phyloP scores from a whole-genome alignment of 2,329 filamentous ascomycete genomes.

The Trichophyton benhamiae region DNA sequence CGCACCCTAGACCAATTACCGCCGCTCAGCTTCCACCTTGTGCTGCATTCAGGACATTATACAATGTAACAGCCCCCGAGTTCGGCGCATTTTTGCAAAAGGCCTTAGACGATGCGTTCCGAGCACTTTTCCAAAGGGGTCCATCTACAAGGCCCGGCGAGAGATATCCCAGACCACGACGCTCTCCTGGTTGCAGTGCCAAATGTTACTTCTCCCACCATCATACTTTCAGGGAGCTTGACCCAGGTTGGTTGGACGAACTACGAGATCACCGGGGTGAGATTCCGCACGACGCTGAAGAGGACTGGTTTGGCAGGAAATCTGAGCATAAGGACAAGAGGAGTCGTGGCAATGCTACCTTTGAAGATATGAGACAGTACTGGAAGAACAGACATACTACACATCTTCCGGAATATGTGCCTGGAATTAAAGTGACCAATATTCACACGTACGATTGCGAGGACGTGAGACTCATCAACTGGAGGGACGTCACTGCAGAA shows the following conservation, averaged over 20 bases:
- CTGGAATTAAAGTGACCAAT: not conserved
- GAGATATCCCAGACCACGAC: not conserved
- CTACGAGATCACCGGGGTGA: not conserved
- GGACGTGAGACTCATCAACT: not conserved
- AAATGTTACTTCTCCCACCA: not conserved
- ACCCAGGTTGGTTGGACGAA: not conserved
- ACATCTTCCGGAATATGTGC: not conserved
- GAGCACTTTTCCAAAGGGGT: not conserved
- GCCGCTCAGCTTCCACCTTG: not conserved
- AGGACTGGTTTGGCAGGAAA: not conserved
- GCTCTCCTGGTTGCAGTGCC: not conserved
- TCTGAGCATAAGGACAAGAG: not conserved
- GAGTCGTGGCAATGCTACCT: not conserved
- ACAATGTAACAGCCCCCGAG: not conserved
- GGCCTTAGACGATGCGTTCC: not conserved
- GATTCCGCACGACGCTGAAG: not conserved
- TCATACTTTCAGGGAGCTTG: not conserved
- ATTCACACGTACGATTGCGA: not conserved
- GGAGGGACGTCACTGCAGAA: not conserved
- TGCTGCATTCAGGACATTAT: not conserved
- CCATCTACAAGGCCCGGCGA: not conserved
- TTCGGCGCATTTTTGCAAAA: not conserved
- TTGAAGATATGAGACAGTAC: not conserved
- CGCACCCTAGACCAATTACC: not conserved
- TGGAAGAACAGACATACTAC: not conserved